Percentiles rank a stretch among this genome's conserved stretches.
Evolutionary conservation across 257 asterid genomes (phyloP).

Genomic region (Nicotiana undulata): DNA sequence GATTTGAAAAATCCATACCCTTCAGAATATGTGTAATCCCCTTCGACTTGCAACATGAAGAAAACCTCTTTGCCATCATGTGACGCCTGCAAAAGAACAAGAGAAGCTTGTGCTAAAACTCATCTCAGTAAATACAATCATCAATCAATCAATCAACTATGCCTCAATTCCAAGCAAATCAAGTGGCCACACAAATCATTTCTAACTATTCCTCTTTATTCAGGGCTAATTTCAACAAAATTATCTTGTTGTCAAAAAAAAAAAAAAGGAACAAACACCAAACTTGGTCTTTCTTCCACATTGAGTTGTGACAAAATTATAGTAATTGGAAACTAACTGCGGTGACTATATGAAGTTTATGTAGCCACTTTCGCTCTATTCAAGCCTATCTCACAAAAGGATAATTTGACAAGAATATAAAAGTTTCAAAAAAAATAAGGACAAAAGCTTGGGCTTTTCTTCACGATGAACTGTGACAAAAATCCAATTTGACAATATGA

Average conservation of each 20-base stretch:
- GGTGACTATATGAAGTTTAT: no score
- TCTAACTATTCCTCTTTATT: not conserved
- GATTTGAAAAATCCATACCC: constrained; percentile 29
- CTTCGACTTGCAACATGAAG: constrained; percentile 53
- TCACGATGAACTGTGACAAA: no score
- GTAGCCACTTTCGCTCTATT: no score
- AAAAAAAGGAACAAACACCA: not conserved
- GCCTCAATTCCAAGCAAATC: not conserved
- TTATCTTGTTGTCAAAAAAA: not conserved
- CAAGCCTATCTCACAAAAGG: no score
- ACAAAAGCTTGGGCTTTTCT: no score
- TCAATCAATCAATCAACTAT: not conserved
- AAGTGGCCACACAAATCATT: not conserved
- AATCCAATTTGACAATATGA: no score
- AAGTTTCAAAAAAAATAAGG: no score
- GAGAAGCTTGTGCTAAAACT: not conserved
- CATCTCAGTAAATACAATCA: not conserved
- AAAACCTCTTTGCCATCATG: constrained; percentile 56
- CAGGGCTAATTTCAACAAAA: not conserved
- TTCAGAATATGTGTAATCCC: constrained; percentile 45
- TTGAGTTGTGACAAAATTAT: not conserved
- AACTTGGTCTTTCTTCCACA: not conserved
- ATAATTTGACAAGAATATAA: no score
- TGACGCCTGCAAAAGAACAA: constrained; percentile 28
- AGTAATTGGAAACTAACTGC: no score